These are phyloP conservation scores for Amanita subjunquillea DNA, from an alignment of 768 basidiomycete genomes.

Conservation along the genomic window DNA sequence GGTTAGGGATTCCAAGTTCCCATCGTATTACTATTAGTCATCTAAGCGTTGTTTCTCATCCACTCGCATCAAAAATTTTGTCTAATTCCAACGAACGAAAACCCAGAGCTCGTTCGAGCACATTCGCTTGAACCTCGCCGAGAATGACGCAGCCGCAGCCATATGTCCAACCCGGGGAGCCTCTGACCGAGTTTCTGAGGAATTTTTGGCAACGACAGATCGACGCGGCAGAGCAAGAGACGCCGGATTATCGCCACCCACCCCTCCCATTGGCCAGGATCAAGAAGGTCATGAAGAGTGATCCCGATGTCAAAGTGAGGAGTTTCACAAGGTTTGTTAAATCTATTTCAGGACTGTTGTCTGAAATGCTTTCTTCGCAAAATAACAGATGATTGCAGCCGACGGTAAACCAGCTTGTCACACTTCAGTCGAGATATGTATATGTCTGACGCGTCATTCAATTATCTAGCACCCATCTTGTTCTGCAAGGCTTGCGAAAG, in stretches of 20 bases:
- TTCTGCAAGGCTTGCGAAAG: conserved; percentile 99
- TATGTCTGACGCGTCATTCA: background rate
- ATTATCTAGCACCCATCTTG: conserved; percentile 67
- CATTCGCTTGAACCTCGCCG: background rate
- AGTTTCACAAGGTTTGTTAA: background rate
- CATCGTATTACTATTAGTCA: background rate
- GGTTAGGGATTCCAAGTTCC: background rate
- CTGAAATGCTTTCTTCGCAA: background rate
- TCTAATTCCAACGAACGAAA: background rate
- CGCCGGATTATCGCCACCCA: conserved; percentile 80
- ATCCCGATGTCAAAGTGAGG: conserved; percentile 89
- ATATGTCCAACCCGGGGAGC: conserved; percentile 75
- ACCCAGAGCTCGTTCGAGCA: background rate
- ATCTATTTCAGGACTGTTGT: background rate
- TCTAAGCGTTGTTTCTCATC: background rate
- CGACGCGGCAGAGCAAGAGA: conserved; percentile 79
- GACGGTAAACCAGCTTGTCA: conserved; percentile 49
- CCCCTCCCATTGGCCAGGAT: conserved; percentile 90
- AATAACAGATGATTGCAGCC: conserved; percentile 87
- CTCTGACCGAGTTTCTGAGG: conserved; percentile 76
- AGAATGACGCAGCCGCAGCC: conserved; percentile 28
- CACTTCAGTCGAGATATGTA: conserved; percentile 6
- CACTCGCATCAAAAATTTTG: background rate
- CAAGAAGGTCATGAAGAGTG: conserved; percentile 99
- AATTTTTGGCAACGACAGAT: conserved; percentile 90